Conservation (phyloP, 2,329 filamentous ascomycete genomes). For the Aspergillus novofumigatus region DNA sequence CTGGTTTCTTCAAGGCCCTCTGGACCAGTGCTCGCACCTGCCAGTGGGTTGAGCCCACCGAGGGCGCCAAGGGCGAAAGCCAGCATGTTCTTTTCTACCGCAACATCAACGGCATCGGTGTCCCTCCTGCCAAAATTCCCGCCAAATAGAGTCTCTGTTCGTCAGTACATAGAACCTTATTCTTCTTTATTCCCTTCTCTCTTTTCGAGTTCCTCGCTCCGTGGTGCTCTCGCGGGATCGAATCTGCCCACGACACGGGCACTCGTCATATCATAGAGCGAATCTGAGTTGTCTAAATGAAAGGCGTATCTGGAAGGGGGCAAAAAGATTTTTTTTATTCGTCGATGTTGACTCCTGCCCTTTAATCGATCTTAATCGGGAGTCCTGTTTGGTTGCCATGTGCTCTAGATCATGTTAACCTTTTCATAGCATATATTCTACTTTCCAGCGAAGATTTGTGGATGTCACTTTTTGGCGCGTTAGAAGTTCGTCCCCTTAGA, state of each 20-base stretch:
- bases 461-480: not conserved
- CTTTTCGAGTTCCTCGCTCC: conserved; percentile 9
- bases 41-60: conserved; percentile 95
- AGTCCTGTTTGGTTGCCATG: not conserved
- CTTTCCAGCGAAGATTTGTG: not conserved
- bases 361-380: not conserved
- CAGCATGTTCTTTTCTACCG: conserved; percentile 91
- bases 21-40: conserved; percentile 80
- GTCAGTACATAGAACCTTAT: conserved; percentile 13
- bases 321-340: not conserved
- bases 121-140: conserved; percentile 47
- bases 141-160: conserved; percentile 19
- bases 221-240: conserved; percentile 23
- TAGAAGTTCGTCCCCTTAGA: not conserved
- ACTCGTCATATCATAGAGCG: conserved; percentile 1
- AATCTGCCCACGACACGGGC: conserved; percentile 15
- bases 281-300: conserved; percentile 1
- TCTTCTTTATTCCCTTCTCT: conserved; percentile 2
- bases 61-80: conserved; percentile 71
- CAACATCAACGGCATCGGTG: conserved; percentile 84
- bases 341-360: not conserved
- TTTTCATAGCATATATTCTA: not conserved
- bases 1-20: conserved; percentile 80
- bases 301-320: conserved; percentile 3
- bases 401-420: not conserved